Evolutionary conservation across 176 grass and related monocot species (phyloP).

Genomic region (Musa beccarii): DNA sequence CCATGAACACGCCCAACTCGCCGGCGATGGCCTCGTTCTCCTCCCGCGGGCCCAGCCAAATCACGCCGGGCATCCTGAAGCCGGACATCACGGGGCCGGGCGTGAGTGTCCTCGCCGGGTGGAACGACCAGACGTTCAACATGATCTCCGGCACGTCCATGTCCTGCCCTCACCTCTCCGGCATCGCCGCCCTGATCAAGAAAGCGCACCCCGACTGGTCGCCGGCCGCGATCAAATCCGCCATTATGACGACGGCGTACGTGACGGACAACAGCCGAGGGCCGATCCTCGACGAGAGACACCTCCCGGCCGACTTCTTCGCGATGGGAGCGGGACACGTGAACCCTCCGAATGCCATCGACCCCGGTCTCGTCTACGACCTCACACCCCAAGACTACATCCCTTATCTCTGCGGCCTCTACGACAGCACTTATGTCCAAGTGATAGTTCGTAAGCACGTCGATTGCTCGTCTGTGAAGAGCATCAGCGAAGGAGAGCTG

Average conservation of each 20-base stretch:
- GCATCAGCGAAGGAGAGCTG: background rate
- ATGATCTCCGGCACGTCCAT: constrained; percentile 27
- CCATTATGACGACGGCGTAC: constrained; percentile 28
- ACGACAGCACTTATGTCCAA: background rate
- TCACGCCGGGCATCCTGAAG: constrained; percentile 25
- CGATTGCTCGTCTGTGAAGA: background rate
- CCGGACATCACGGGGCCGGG: constrained; percentile 34
- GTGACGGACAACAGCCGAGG: constrained; percentile 5
- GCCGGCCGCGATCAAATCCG: constrained; percentile 27
- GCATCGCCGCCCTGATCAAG: constrained; percentile 27
- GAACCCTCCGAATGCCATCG: constrained; percentile 20
- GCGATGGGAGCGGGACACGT: constrained; percentile 29
- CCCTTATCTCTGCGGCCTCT: background rate
- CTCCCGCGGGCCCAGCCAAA: background rate
- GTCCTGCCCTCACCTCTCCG: constrained; percentile 27
- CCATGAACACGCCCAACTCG: background rate
- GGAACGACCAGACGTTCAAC: constrained; percentile 1
- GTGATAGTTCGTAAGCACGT: background rate
- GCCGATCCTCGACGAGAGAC: background rate
- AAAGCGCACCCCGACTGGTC: constrained; percentile 31
- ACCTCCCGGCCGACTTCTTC: constrained; percentile 4
- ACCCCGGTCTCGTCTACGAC: constrained; percentile 22
- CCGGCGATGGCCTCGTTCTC: constrained; percentile 16
- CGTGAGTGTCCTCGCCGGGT: constrained; percentile 22
- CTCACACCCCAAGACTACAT: constrained; percentile 5